phyloP scores from a whole-genome alignment of 2,329 filamentous ascomycete genomes.

The Pyricularia sp. region DNA sequence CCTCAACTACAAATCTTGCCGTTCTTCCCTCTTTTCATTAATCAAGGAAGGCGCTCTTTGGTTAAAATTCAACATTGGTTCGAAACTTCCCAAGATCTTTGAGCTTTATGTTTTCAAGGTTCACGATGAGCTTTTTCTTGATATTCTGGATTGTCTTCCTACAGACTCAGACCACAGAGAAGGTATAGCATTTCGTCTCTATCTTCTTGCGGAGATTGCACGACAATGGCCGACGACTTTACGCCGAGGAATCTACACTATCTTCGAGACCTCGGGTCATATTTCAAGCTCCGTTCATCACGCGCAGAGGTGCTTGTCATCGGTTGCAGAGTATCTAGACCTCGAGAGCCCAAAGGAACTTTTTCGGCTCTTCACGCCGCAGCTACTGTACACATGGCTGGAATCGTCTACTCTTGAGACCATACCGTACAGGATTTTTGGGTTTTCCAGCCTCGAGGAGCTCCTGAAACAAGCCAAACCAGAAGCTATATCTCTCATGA shows the following conservation, averaged over 20 bases:
- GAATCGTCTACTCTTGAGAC: slow-evolving; percentile 54
- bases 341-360: slow-evolving; percentile 60
- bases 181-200: slow-evolving; percentile 76
- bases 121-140: slow-evolving; percentile 77
- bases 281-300: slow-evolving; percentile 57
- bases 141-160: slow-evolving; percentile 74
- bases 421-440: slow-evolving; percentile 81
- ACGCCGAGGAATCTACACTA: slow-evolving; percentile 80
- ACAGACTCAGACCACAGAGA: slow-evolving; percentile 61
- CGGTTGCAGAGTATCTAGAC: slow-evolving; percentile 55
- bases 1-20: slow-evolving; percentile 45
- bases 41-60: slow-evolving; percentile 55
- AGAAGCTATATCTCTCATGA: slow-evolving; percentile 70
- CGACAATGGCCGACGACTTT: slow-evolving; percentile 80
- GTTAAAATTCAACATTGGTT: slow-evolving; percentile 69
- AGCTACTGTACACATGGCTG: slow-evolving; percentile 88
- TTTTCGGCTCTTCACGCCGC: slow-evolving; percentile 77
- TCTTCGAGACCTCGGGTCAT: slow-evolving; percentile 81
- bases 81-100: slow-evolving; percentile 65
- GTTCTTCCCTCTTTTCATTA: slow-evolving; percentile 67
- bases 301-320: slow-evolving; percentile 60
- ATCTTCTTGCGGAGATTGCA: slow-evolving; percentile 67
- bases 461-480: slow-evolving; percentile 63
- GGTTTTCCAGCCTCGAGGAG: slow-evolving; percentile 58
- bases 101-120: slow-evolving; percentile 69